Percentiles rank a stretch among this genome's conserved stretches.
Evolutionary conservation across 306 rosid genomes (phyloP).

Genomic region (Alnus rubra): DNA sequence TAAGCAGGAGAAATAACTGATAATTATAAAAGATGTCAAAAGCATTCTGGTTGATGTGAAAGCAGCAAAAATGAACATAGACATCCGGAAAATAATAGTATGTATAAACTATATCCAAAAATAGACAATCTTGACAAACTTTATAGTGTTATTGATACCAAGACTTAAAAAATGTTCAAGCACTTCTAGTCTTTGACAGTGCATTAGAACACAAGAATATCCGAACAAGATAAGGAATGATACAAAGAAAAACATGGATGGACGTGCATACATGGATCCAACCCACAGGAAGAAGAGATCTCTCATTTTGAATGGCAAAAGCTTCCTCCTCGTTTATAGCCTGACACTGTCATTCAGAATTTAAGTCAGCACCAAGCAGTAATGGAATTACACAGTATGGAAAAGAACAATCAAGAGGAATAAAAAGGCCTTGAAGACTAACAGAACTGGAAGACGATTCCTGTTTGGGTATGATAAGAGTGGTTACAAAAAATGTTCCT

Average conservation of each 20-base stretch:
- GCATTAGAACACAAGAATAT: background rate
- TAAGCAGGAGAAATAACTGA: background rate
- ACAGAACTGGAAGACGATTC: constrained; percentile 82
- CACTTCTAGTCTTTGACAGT: background rate
- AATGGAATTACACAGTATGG: constrained; percentile 20
- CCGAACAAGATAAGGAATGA: background rate
- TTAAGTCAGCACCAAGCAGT: constrained; percentile 38
- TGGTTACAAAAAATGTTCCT: constrained; percentile 68
- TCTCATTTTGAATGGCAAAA: constrained; percentile 66
- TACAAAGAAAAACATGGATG: background rate
- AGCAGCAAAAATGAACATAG: background rate
- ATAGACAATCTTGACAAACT: background rate
- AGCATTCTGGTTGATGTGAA: background rate
- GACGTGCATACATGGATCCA: constrained; percentile 75
- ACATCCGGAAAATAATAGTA: background rate
- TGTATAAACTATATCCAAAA: background rate
- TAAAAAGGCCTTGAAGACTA: constrained; percentile 33
- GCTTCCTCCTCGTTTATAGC: constrained; percentile 79
- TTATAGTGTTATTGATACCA: background rate
- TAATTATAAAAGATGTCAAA: background rate
- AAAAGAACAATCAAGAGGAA: constrained; percentile 21
- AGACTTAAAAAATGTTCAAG: background rate
- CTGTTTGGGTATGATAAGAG: constrained; percentile 87
- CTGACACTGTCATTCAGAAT: constrained; percentile 59
- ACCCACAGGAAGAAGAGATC: constrained; percentile 75